Evolutionary conservation across 2,329 filamentous ascomycete species (phyloP).

Genomic region (Aspergillus proliferans): DNA sequence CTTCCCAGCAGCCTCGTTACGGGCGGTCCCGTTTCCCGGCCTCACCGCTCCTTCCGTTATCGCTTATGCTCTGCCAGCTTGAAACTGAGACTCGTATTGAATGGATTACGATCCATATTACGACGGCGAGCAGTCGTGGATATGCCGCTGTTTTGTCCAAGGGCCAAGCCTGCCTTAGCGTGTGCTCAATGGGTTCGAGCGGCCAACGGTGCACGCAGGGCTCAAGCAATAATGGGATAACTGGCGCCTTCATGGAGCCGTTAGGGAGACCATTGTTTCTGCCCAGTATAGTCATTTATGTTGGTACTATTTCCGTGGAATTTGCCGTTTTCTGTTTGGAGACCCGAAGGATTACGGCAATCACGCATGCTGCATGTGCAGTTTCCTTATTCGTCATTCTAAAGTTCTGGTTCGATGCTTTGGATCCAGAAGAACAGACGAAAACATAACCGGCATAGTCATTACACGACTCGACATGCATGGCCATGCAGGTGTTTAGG

Average conservation of each 20-base stretch:
- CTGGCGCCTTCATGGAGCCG: too few relatives aligned
- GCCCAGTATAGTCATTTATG: background rate
- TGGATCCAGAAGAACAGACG: background rate
- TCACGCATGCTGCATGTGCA: background rate
- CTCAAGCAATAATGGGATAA: background rate
- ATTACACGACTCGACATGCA: background rate
- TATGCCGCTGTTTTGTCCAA: background rate
- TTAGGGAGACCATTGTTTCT: too few relatives aligned
- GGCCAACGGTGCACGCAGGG: background rate
- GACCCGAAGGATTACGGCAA: background rate
- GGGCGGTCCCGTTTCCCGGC: background rate
- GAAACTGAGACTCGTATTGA: conserved; percentile 1
- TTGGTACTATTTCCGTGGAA: background rate
- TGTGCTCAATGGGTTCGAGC: background rate
- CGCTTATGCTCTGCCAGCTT: conserved; percentile 1
- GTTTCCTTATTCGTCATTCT: background rate
- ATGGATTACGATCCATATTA: background rate
- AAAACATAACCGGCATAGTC: background rate
- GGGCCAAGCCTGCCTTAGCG: background rate
- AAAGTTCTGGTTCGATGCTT: background rate
- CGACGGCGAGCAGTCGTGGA: background rate
- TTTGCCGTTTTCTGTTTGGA: background rate
- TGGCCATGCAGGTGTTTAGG: background rate
- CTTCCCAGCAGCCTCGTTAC: conserved; percentile 2
- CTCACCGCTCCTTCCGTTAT: conserved; percentile 15